These are phyloP conservation scores for Cercospora sesami DNA, from an alignment of 2,329 filamentous ascomycete genomes.

Conservation along the genomic window DNA sequence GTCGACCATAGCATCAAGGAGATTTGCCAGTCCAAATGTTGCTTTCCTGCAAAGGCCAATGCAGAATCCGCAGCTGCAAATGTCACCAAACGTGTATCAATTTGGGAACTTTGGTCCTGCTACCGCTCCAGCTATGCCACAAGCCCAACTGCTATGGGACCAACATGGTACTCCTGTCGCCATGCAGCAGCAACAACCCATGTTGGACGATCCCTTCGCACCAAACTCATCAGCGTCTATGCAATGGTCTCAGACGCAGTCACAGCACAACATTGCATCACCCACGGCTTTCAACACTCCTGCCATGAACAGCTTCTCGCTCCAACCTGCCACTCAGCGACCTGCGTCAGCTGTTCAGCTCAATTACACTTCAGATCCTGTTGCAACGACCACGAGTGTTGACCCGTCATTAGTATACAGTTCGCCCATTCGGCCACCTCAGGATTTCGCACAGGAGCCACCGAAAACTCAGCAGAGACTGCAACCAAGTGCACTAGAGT, in stretches of 20 bases:
- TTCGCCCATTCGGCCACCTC: slow-evolving; percentile 34
- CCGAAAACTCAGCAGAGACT: slow-evolving; percentile 30
- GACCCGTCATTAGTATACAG: slow-evolving; percentile 50
- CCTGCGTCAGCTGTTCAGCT: slow-evolving; percentile 32
- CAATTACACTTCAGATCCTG: slow-evolving; percentile 21
- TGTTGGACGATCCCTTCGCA: slow-evolving; percentile 37
- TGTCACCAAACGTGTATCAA: slow-evolving; percentile 59
- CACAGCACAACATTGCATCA: slow-evolving; percentile 22
- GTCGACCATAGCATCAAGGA: slow-evolving; percentile 37
- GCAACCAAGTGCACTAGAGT: slow-evolving; percentile 29
- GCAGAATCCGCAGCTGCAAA: slow-evolving; percentile 56
- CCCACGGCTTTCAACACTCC: slow-evolving; percentile 35
- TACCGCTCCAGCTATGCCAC: slow-evolving; percentile 59
- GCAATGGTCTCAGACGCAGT: slow-evolving; percentile 22
- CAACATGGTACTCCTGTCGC: slow-evolving; percentile 27
- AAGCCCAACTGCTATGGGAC: slow-evolving; percentile 51
- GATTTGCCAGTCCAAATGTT: slow-evolving; percentile 36
- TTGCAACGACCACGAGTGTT: slow-evolving; percentile 43
- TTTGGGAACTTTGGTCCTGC: slow-evolving; percentile 54
- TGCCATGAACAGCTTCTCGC: slow-evolving; percentile 36
- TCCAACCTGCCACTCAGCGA: slow-evolving; percentile 28
- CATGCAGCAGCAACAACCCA: slow-evolving; percentile 25
- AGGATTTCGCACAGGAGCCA: neutral
- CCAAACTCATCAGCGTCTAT: slow-evolving; percentile 22
- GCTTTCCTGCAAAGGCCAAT: slow-evolving; percentile 39